A percentile compares a stretch with the other conserved stretches of the same genome.
Evolutionary conservation across 106 monocot species (phyloP).

Genomic region (Apostasia shenzhenica): DNA sequence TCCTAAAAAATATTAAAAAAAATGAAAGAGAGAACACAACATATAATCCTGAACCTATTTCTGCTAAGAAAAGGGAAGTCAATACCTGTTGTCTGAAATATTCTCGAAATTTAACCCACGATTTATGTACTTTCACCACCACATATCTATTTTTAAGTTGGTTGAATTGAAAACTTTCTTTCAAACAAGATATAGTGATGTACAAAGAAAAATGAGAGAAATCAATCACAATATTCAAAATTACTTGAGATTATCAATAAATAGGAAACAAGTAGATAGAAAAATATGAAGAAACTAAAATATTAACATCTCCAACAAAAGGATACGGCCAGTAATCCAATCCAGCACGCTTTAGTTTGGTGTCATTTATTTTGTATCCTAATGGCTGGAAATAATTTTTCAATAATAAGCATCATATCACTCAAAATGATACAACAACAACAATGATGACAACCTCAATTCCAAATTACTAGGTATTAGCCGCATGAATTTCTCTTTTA

Average conservation of each 20-base stretch:
- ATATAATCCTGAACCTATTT: neutral
- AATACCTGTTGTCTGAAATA: constrained; percentile 72
- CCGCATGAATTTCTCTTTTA: too few species aligned
- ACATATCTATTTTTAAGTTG: constrained; percentile 52
- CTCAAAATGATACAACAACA: neutral
- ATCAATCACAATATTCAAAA: neutral
- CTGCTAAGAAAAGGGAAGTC: neutral
- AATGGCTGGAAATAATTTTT: constrained; percentile 54
- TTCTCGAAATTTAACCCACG: constrained; percentile 74
- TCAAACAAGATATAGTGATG: neutral
- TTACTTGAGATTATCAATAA: neutral
- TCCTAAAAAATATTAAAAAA: constrained; percentile 23
- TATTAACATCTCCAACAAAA: constrained; percentile 1
- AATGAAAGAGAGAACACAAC: neutral
- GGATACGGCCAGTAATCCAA: constrained; percentile 99
- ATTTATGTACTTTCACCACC: constrained; percentile 79
- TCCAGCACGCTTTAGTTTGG: constrained; percentile 99
- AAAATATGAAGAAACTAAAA: neutral
- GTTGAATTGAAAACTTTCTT: constrained; percentile 14
- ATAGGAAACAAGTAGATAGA: neutral
- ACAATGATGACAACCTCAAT: too few species aligned
- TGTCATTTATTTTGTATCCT: constrained; percentile 81
- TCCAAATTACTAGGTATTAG: too few species aligned
- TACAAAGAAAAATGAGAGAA: neutral
- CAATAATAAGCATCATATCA: constrained; percentile 7